Evolutionary conservation across 768 basidiomycete species (phyloP).

Genomic region (Amanita rimosa): DNA sequence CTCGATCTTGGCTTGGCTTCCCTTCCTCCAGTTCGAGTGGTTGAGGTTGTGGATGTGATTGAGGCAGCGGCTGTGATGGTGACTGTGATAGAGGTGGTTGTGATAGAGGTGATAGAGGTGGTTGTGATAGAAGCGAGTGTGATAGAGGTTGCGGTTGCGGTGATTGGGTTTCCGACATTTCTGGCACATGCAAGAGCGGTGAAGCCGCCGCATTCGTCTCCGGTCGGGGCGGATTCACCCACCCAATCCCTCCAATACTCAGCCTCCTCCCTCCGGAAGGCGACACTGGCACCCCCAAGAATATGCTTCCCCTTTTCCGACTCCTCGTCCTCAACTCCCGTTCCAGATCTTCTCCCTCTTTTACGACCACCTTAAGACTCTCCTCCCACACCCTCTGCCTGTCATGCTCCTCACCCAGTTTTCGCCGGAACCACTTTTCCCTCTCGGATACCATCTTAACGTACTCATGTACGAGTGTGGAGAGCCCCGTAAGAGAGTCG

Average conservation of each 20-base stretch:
- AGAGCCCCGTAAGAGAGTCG: conserved; percentile 46
- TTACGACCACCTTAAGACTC: conserved; percentile 75
- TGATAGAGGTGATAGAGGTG: neutral
- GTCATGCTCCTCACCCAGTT: conserved; percentile 52
- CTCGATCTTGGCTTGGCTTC: neutral
- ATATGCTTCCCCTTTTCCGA: conserved; percentile 46
- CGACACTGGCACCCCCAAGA: conserved; percentile 19
- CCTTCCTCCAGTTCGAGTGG: neutral
- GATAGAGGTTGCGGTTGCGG: too few relatives aligned
- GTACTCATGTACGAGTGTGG: conserved; percentile 55
- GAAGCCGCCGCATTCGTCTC: neutral
- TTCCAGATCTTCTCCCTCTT: conserved; percentile 79
- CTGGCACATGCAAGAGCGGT: neutral
- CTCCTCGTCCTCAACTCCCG: conserved; percentile 57
- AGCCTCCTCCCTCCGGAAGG: conserved; percentile 6
- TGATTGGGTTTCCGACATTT: too few relatives aligned
- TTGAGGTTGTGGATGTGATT: neutral
- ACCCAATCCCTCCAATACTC: neutral
- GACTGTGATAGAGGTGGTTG: neutral
- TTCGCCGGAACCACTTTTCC: conserved; percentile 69
- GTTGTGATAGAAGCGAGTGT: too few relatives aligned
- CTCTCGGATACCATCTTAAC: conserved; percentile 59
- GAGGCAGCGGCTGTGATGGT: too few relatives aligned
- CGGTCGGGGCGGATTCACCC: neutral
- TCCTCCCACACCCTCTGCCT: conserved; percentile 79